A percentile compares a stretch with the other conserved stretches of the same genome.
These are phyloP conservation scores for Schoenoplectus tabernaemontani DNA, from an alignment of 202 grass and related monocot species.

Conservation along the genomic window DNA sequence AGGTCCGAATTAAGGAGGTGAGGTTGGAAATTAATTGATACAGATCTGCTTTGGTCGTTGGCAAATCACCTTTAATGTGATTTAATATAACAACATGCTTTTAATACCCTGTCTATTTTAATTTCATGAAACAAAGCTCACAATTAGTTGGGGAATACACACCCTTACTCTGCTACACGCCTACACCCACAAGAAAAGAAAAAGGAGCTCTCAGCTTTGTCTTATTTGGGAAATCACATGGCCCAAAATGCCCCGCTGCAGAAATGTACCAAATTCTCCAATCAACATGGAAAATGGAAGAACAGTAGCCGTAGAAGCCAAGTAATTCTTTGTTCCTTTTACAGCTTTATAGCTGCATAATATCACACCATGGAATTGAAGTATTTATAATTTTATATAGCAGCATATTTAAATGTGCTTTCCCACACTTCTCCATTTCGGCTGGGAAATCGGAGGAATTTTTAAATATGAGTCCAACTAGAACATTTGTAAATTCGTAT, in stretches of 20 bases:
- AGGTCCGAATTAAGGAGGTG: conserved; percentile 1
- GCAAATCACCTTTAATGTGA: conserved; percentile 24
- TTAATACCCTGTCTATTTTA: conserved; percentile 2
- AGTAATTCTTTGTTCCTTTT: conserved; percentile 26
- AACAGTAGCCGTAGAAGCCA: conserved; percentile 24
- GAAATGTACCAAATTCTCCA: neutral
- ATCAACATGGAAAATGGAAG: neutral
- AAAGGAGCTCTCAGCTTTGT: conserved; percentile 16
- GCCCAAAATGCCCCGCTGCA: neutral
- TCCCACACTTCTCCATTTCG: neutral
- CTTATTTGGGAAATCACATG: conserved; percentile 20
- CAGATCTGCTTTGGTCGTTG: conserved; percentile 17
- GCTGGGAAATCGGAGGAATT: no score
- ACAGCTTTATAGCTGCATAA: conserved; percentile 5
- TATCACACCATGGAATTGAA: neutral
- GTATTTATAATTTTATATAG: neutral
- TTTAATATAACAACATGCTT: conserved; percentile 17
- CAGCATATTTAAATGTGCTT: neutral
- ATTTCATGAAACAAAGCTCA: neutral
- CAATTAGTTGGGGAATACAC: neutral
- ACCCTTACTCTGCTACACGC: neutral
- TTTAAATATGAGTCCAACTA: no score
- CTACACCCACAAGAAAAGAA: conserved; percentile 4
- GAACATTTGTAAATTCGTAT: no score
- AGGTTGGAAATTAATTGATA: conserved; percentile 1